Conservation (phyloP, 768 basidiomycete species). For the Trametes cubensis region DNA sequence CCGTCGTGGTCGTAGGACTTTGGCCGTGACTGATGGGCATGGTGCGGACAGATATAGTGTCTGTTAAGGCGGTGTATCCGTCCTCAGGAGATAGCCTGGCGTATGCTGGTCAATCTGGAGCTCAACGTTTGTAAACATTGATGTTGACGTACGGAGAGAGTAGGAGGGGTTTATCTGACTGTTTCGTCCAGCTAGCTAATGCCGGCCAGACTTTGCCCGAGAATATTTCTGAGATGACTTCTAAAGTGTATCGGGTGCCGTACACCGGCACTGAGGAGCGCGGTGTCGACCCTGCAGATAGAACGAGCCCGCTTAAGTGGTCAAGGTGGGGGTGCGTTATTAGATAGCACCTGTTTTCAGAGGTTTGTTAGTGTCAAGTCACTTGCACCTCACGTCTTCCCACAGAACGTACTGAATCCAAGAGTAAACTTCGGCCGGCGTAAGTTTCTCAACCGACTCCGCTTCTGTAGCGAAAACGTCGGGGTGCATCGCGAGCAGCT, state of each 20-base stretch:
- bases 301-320: slow-evolving; percentile 80
- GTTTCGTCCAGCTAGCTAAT: slow-evolving; percentile 73
- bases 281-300: slow-evolving; percentile 77
- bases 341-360: slow-evolving; percentile 66
- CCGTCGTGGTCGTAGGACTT: slow-evolving; percentile 35
- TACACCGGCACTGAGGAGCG: slow-evolving; percentile 66
- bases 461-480: slow-evolving; percentile 48
- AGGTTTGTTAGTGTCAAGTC: not conserved
- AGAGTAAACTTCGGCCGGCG: slow-evolving; percentile 55
- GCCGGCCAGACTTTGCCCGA: slow-evolving; percentile 84
- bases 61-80: slow-evolving; percentile 53
- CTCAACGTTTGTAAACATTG: not conserved
- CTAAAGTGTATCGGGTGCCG: slow-evolving; percentile 60
- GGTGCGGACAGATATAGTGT: slow-evolving; percentile 61
- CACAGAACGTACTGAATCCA: slow-evolving; percentile 30
- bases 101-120: slow-evolving; percentile 9
- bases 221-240: slow-evolving; percentile 73
- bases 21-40: slow-evolving; percentile 78
- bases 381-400: not conserved
- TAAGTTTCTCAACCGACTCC: slow-evolving; percentile 29
- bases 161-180: slow-evolving; percentile 62
- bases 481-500: slow-evolving; percentile 60
- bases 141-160: slow-evolving; percentile 59
- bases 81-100: slow-evolving; percentile 54
- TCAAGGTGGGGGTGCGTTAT: slow-evolving; percentile 92